phyloP scores from a whole-genome alignment of 2,329 filamentous ascomycete genomes.

The Elsinoe necatrix region DNA sequence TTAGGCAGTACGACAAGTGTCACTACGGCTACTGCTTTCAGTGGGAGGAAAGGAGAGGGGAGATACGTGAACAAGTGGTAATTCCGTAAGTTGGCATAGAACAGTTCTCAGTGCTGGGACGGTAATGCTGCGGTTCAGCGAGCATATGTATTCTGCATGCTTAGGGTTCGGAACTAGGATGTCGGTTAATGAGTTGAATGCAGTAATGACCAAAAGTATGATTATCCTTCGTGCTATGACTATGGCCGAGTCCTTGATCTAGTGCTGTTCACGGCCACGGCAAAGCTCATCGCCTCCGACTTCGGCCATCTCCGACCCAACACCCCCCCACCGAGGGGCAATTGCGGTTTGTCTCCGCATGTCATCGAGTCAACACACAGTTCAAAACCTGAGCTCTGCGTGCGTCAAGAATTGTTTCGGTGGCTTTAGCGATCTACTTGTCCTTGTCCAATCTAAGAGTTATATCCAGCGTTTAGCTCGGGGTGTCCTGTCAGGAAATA shows the following conservation, averaged over 20 bases:
- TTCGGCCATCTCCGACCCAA: constrained; percentile 3
- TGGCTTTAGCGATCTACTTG: too few species aligned
- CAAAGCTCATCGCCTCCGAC: background rate
- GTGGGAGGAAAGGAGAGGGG: background rate
- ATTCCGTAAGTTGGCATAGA: background rate
- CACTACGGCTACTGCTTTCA: constrained; percentile 25
- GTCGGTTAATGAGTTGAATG: background rate
- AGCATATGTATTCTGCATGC: background rate
- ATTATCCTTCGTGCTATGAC: too few species aligned
- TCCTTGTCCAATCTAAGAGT: too few species aligned
- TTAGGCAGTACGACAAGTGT: constrained; percentile 39
- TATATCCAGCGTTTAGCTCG: too few species aligned
- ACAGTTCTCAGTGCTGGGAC: background rate
- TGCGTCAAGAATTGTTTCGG: too few species aligned
- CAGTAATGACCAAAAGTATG: background rate
- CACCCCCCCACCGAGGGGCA: constrained; percentile 4
- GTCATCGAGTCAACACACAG: background rate
- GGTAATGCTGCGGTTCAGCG: background rate
- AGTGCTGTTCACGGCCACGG: background rate
- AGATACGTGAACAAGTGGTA: constrained; percentile 7
- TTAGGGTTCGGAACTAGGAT: background rate
- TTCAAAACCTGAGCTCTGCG: too few species aligned
- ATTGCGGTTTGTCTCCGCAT: background rate
- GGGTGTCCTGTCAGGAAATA: background rate
- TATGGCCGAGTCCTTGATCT: background rate